Base-by-base conservation (phyloP, 1,139 yeast genomes). In the Zygosaccharomyces sapae region DNA sequence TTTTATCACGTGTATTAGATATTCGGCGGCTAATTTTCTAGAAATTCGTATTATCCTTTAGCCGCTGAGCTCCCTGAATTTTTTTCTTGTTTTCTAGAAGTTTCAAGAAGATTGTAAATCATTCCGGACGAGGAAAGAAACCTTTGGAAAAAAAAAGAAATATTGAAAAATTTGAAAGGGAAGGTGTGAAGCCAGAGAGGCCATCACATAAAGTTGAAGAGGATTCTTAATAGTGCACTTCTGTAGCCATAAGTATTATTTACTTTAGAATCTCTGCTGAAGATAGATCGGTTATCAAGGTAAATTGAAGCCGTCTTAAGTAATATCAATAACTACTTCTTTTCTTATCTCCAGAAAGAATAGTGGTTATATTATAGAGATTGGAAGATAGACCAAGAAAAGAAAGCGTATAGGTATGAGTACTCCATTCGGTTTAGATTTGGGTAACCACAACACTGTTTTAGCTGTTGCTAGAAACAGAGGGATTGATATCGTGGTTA, bases 401-500 rank as follows among this genome's bases (percentile, higher is more conserved):
- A 45, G 34, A 24, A 34, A 12, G 8, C 10, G 10, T 27, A 27
- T n/a, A 33, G 72, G 58, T 44, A 83, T 83, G 86, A 81, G 87
- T 70, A 81, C 87, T 69, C 97, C 97, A 72, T 87, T 92, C 67
- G 98, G 98, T 77, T 85, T 92, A 72, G 99, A 92, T 81, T 83
- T 92, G 70, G 99, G 99, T 75, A 89, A 89, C 75, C 78, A 80
- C 76, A 86, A 79, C 77, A 82, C 95, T 55, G 97, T 90, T 59
- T 80, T 92, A 67, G 97, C 97, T 41, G 95, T 95, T 69, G 98
- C 98, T 55, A 86, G 95, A 71, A 92, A 92, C 81, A 83, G 97
- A 76, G 97, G 97, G 67, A 92, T 94, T 69, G 98, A 92, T 71
- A 84, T 94, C 64, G 87, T 92, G 63, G 97, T 92, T 74, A 94